These are phyloP conservation scores for Penicillium paradoxum DNA, from an alignment of 495 filamentous ascomycete genomes.

Conservation along the genomic window DNA sequence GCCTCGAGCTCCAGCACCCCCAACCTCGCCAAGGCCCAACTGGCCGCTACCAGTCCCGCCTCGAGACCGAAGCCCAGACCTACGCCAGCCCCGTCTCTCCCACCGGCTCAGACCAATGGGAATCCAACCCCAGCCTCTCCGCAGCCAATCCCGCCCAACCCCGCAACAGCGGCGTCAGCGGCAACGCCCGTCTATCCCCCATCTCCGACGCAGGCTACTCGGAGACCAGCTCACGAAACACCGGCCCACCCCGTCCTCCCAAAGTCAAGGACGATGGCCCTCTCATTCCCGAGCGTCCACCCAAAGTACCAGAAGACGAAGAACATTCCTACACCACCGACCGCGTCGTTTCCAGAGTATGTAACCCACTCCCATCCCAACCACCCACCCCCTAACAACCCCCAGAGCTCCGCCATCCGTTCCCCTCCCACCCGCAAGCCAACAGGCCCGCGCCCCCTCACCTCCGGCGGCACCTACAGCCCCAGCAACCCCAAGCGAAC, in stretches of 20 bases:
- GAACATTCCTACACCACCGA: constrained; percentile 35
- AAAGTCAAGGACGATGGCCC: constrained; percentile 52
- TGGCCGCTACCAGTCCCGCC: constrained; percentile 70
- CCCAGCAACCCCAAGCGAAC: constrained; percentile 42
- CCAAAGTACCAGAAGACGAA: constrained; percentile 38
- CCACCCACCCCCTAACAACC: background rate
- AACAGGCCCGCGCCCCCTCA: constrained; percentile 50
- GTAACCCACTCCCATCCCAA: constrained; percentile 9
- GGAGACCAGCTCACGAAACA: constrained; percentile 30
- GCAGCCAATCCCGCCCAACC: constrained; percentile 36
- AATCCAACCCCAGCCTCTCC: constrained; percentile 51
- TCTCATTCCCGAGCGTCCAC: constrained; percentile 44
- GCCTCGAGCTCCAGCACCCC: constrained; percentile 82
- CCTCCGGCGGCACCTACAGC: constrained; percentile 42
- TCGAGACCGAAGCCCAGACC: constrained; percentile 73
- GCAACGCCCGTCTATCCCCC: constrained; percentile 37
- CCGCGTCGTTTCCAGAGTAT: constrained; percentile 40
- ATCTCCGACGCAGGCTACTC: constrained; percentile 51
- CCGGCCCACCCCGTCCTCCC: constrained; percentile 46
- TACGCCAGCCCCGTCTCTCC: constrained; percentile 64
- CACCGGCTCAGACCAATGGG: constrained; percentile 65
- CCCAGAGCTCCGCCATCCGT: constrained; percentile 38
- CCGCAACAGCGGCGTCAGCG: constrained; percentile 40
- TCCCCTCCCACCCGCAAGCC: constrained; percentile 50
- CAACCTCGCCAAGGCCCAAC: constrained; percentile 83